Base-by-base conservation (phyloP, 768 basidiomycete species). In the Roridomyces roridus region DNA sequence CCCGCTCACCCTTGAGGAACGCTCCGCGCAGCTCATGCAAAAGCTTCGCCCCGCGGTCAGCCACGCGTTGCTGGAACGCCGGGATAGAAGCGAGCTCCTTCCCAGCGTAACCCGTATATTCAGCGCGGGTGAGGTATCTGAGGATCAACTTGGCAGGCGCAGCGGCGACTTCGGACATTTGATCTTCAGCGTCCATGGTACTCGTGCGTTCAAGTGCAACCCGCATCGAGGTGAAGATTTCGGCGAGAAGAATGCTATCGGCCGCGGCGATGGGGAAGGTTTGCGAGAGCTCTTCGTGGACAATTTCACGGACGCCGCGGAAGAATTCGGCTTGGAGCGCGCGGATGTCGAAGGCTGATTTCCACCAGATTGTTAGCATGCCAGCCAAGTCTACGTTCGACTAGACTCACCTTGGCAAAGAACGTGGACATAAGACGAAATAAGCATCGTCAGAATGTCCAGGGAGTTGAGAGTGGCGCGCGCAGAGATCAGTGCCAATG, bases 291-390 rank as follows among this genome's bases (percentile, higher is more conserved):
- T 86, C 83, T 52, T 84, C 77, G 41, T 73, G 67, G 23, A 86
- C 70, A 49, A 88, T 81, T 2, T 64, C 61, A 36, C 75, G 63
- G 37, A 89, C 68, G 15, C 77, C 76, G 3, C 64, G 59, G 34
- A 78, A 67, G 70, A 94, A 84, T 60, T 90, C 87, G 44, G 70
- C 60, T 64, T 91, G 87, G 52, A 93, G 69, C 6, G 89, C 85
- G 41, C 93, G 90, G 31, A 92, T 74, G 70, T 95, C 93, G 49
- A 94, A 75, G 8, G 91, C 91, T 82, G 29, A n/a, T n/a, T n/a
- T n/a, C n/a, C n/a, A n/a, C 11, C 37, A 21, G 23, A 55, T 29
- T 21, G 44, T 23, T 48, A 43, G 28, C 15, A 34, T n/a, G 12
- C 14, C 34, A 34, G 14, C 12, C 20, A 23, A 44, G 12, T 11